Percentiles rank a stretch among this genome's conserved stretches.
Conservation (phyloP, 768 basidiomycete species). For the Cystobasidium tubakii region DNA sequence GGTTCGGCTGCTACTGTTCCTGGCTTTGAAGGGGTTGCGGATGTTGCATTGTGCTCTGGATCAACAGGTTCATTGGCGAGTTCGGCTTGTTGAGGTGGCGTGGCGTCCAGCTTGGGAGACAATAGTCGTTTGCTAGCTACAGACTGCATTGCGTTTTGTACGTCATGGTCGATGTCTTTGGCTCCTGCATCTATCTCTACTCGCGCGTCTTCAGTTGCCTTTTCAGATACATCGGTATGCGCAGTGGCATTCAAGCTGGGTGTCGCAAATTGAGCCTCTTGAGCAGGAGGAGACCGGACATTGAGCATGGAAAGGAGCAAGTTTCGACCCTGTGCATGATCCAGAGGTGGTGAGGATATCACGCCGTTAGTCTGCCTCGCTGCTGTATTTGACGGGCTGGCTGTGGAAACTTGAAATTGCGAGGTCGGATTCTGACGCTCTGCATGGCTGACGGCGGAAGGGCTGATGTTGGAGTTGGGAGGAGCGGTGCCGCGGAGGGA, state of each 20-base stretch:
- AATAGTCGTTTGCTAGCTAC: no score
- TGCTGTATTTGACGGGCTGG: not conserved
- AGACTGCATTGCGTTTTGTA: no score
- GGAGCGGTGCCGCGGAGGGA: not conserved
- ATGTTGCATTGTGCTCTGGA: no score
- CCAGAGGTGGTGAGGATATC: not conserved
- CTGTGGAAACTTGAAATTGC: not conserved
- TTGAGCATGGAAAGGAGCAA: not conserved
- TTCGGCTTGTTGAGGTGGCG: no score
- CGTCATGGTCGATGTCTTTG: no score
- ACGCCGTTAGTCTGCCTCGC: not conserved
- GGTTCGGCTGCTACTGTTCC: no score
- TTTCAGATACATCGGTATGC: not conserved
- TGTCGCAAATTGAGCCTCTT: not conserved
- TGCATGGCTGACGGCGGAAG: not conserved
- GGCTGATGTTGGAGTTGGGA: not conserved
- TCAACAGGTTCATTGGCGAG: no score
- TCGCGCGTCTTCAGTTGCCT: not conserved
- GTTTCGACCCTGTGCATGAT: not conserved
- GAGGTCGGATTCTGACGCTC: not conserved
- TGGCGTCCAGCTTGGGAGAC: no score
- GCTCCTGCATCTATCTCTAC: not conserved
- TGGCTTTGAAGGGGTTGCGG: no score
- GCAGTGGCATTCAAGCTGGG: not conserved
- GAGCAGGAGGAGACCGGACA: not conserved